Evolutionary conservation across 2,329 filamentous ascomycete species (phyloP).

Genomic region (Aspergillus sp.): DNA sequence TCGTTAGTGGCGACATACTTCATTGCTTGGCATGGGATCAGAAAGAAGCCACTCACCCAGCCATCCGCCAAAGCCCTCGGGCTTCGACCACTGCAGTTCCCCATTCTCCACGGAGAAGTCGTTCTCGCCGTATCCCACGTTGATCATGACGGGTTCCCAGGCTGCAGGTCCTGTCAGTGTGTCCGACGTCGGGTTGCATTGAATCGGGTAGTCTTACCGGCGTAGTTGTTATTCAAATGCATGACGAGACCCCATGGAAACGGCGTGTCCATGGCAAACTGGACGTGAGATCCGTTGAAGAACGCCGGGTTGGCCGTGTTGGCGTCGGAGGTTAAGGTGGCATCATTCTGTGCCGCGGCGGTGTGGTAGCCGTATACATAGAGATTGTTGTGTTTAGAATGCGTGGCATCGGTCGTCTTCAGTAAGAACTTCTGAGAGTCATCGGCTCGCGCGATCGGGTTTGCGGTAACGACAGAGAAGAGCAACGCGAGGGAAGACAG

Average conservation of each 20-base stretch:
- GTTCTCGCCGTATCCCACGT: conserved; percentile 27
- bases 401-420: conserved; percentile 30
- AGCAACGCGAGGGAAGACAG: conserved; percentile 28
- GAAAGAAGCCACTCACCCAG: conserved; percentile 31
- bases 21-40: background rate
- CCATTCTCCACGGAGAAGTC: conserved; percentile 32
- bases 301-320: conserved; percentile 26
- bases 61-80: conserved; percentile 39
- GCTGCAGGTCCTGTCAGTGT: conserved; percentile 19
- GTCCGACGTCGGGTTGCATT: background rate
- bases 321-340: conserved; percentile 28
- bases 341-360: conserved; percentile 40
- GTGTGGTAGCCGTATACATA: conserved; percentile 41
- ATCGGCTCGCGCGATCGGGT: conserved; percentile 21
- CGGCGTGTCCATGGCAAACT: conserved; percentile 27
- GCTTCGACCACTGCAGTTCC: conserved; percentile 26
- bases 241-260: conserved; percentile 34
- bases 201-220: conserved; percentile 27
- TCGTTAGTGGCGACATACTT: conserved; percentile 6
- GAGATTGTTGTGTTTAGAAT: conserved; percentile 32
- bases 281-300: conserved; percentile 33
- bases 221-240: conserved; percentile 31
- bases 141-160: conserved; percentile 38
- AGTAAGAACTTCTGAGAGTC: conserved; percentile 24
- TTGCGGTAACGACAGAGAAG: conserved; percentile 25